phyloP scores from a whole-genome alignment of 768 basidiomycete species.

The Zangia roseola region DNA sequence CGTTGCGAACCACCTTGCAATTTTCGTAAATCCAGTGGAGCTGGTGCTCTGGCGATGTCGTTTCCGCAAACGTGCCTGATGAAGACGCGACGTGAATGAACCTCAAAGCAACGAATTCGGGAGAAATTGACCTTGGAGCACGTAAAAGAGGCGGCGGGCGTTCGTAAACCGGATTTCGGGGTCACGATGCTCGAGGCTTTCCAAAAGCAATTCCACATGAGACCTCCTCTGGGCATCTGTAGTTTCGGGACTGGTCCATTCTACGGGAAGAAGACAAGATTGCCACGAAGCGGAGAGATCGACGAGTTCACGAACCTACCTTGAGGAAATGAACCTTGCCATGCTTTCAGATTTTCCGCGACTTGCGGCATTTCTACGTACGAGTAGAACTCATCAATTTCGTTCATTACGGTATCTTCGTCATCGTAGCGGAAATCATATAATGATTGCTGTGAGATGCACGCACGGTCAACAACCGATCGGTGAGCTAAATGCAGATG shows the following conservation, averaged over 20 bases:
- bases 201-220: conserved; percentile 78
- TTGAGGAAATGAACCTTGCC: conserved; percentile 79
- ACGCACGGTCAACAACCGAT: conserved; percentile 18
- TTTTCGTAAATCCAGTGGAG: conserved; percentile 96
- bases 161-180: conserved; percentile 83
- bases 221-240: conserved; percentile 59
- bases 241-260: conserved; percentile 71
- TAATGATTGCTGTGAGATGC: conserved; percentile 63
- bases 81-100: conserved; percentile 10
- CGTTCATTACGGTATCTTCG: conserved; percentile 93
- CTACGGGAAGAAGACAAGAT: conserved; percentile 35
- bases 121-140: conserved; percentile 73
- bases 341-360: conserved; percentile 81
- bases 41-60: conserved; percentile 90
- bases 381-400: conserved; percentile 97
- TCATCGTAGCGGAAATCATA: conserved; percentile 96
- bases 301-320: conserved; percentile 44
- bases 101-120: neutral
- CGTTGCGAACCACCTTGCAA: conserved; percentile 78
- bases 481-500: conserved; percentile 4
- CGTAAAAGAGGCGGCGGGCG: conserved; percentile 83
- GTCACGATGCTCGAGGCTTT: conserved; percentile 85
- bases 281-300: neutral
- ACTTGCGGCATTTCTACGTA: conserved; percentile 95
- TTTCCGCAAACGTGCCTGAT: conserved; percentile 87